Conservation (phyloP, 1,284 basidiomycete species). For the Moniliella sp. region DNA sequence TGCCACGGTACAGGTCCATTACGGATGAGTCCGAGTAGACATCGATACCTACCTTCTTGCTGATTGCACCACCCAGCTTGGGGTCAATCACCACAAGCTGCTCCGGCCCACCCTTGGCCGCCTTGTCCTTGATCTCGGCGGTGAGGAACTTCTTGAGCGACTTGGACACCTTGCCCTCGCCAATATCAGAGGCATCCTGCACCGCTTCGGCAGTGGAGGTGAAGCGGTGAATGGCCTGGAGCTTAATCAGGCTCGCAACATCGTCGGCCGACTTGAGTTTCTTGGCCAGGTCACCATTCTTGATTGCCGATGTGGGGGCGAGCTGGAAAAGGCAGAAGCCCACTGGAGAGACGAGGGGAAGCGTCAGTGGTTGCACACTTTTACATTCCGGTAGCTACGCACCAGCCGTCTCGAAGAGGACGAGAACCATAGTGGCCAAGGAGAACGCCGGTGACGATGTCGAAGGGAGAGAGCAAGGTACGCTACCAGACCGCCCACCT, state of each 20-base stretch:
- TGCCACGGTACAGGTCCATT: slow-evolving; percentile 80
- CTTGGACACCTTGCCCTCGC: slow-evolving; percentile 78
- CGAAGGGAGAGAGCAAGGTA: no score
- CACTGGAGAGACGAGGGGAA: no score
- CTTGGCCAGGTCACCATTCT: slow-evolving; percentile 51
- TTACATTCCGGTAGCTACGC: no score
- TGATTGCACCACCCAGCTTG: slow-evolving; percentile 70
- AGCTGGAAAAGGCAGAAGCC: slow-evolving; percentile 1
- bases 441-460: no score
- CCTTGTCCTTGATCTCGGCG: slow-evolving; percentile 50
- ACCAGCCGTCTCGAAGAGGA: no score
- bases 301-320: slow-evolving; percentile 1
- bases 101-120: slow-evolving; percentile 57
- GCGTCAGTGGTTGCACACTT: no score
- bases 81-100: slow-evolving; percentile 68
- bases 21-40: slow-evolving; percentile 49
- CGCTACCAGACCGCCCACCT: no score
- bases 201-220: slow-evolving; percentile 89
- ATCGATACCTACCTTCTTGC: slow-evolving; percentile 79
- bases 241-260: slow-evolving; percentile 59
- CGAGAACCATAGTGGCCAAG: no score
- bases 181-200: slow-evolving; percentile 82
- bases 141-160: slow-evolving; percentile 78
- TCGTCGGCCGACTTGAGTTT: slow-evolving; percentile 76
- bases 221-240: slow-evolving; percentile 87